phyloP scores from a whole-genome alignment of 257 asterid species.

The Scutellaria minor region DNA sequence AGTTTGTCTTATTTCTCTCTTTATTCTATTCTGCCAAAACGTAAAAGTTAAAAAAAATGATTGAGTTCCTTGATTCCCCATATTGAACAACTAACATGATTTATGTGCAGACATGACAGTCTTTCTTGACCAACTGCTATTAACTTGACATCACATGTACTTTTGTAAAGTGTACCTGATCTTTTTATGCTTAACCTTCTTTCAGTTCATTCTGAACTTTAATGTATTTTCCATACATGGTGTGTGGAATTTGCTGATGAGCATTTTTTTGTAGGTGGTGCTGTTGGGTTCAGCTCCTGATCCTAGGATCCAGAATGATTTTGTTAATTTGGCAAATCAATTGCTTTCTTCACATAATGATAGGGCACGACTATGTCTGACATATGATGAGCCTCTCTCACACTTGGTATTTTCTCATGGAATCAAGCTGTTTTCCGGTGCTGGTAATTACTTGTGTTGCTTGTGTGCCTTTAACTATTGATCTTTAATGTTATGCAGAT shows the following conservation, averaged over 20 bases:
- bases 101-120: background rate
- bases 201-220: conserved; percentile 12
- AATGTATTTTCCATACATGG: conserved; percentile 14
- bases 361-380: conserved; percentile 82
- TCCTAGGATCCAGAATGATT: conserved; percentile 87
- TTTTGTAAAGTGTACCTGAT: background rate
- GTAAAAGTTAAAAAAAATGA: background rate
- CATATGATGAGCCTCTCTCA: conserved; percentile 98
- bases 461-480: conserved; percentile 27
- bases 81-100: background rate
- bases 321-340: conserved; percentile 84
- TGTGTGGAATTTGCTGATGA: conserved; percentile 33
- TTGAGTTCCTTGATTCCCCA: background rate
- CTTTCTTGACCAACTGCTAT: background rate
- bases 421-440: conserved; percentile 27
- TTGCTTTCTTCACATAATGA: conserved; percentile 75
- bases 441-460: conserved; percentile 20
- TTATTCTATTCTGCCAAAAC: conserved; percentile 12
- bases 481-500: conserved; percentile 61
- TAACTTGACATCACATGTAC: background rate
- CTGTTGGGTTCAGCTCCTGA: conserved; percentile 99
- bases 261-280: conserved; percentile 65
- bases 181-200: background rate
- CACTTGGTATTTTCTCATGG: conserved; percentile 73
- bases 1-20: conserved; percentile 48